Conservation (phyloP, 257 asterid genomes). For the Petunia secreta region DNA sequence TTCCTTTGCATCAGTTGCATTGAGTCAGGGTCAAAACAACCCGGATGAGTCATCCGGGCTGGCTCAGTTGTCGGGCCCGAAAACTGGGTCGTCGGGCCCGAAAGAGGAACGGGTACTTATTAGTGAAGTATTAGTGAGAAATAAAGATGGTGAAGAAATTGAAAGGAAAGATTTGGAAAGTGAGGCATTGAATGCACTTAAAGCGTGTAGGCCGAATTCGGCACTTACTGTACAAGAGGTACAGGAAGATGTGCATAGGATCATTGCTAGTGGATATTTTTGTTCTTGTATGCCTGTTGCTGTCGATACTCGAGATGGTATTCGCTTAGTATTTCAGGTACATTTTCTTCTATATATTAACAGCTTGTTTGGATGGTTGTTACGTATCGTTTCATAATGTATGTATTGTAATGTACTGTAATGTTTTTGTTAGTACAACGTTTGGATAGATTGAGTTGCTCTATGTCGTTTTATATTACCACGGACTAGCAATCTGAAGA, state of each 20-base stretch:
- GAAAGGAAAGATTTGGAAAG: conserved; percentile 89
- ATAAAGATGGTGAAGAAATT: conserved; percentile 92
- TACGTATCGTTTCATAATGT: no score
- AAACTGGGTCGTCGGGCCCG: not conserved
- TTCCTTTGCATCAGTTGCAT: conserved; percentile 66
- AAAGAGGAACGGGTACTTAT: conserved; percentile 86
- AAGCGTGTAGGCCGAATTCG: conserved; percentile 85
- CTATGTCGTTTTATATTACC: no score
- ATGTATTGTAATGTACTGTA: no score
- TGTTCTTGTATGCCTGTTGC: conserved; percentile 95
- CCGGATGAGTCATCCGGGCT: conserved; percentile 45
- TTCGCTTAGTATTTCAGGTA: conserved; percentile 93
- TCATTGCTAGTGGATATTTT: conserved; percentile 88
- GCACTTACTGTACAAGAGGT: conserved; percentile 93
- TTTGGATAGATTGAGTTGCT: no score
- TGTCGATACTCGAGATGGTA: conserved; percentile 94
- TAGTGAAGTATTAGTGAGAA: conserved; percentile 89
- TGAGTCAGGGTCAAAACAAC: conserved; percentile 31
- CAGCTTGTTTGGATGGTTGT: no score
- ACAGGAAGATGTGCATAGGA: conserved; percentile 94
- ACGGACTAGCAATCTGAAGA: no score
- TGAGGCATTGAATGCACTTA: conserved; percentile 81
- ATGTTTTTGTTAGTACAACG: no score
- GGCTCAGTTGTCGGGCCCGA: conserved; percentile 33
- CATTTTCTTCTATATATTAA: not conserved